Conservation (phyloP, 169 alveolate genomes). For the Plasmodium malariae region DNA sequence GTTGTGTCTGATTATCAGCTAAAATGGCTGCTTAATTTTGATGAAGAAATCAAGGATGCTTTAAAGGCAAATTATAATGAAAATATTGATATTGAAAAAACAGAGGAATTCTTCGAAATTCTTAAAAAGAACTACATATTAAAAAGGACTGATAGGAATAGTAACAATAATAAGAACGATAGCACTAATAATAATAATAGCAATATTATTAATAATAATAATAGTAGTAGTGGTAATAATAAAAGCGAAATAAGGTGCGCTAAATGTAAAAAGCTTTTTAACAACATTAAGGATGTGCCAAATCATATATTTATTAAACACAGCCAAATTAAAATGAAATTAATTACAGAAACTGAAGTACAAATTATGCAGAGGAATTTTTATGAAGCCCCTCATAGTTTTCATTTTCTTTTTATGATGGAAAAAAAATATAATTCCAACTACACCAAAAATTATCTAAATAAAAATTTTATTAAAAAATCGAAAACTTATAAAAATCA, state of each 20-base stretch:
- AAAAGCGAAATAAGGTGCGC: slow-evolving; percentile 68
- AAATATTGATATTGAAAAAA: slow-evolving; percentile 64
- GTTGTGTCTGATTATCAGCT: slow-evolving; percentile 35
- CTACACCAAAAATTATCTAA: slow-evolving; percentile 11
- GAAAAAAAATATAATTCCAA: slow-evolving; percentile 58
- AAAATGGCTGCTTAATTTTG: slow-evolving; percentile 60
- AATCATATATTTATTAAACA: slow-evolving; percentile 72
- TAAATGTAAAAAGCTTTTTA: slow-evolving; percentile 63
- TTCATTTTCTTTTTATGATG: slow-evolving; percentile 70
- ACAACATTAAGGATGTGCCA: slow-evolving; percentile 63
- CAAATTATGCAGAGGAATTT: slow-evolving; percentile 56
- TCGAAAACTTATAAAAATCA: slow-evolving; percentile 39
- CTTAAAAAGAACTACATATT: slow-evolving; percentile 35
- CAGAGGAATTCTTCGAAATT: slow-evolving; percentile 51
- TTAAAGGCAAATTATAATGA: slow-evolving; percentile 42
- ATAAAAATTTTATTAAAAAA: slow-evolving; percentile 16
- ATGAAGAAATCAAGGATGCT: slow-evolving; percentile 51
- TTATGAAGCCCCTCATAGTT: slow-evolving; percentile 69
- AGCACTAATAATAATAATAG: background rate
- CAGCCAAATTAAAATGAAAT: slow-evolving; percentile 46
- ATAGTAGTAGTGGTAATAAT: background rate
- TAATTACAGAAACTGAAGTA: slow-evolving; percentile 69
- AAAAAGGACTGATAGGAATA: slow-evolving; percentile 4
- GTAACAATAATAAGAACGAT: background rate
- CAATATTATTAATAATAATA: background rate